Percentiles rank a stretch among this genome's conserved stretches.
Conservation (phyloP, 1,139 yeast species). For the Pichia sp. region DNA sequence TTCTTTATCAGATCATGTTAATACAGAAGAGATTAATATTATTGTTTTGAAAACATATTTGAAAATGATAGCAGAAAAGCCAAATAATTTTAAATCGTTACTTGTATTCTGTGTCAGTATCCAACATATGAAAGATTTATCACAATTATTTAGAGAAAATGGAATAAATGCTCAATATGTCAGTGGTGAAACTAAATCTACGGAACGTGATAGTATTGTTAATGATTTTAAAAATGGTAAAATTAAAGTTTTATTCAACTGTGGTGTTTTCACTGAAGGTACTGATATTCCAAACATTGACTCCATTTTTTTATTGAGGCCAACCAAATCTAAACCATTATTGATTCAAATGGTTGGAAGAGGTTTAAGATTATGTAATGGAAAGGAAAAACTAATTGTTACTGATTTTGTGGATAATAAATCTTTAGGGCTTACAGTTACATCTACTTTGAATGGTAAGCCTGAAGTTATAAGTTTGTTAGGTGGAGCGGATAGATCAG, state of each 20-base stretch:
- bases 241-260: conserved; percentile 74
- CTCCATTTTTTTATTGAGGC: conserved; percentile 70
- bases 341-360: conserved; percentile 89
- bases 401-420: conserved; percentile 70
- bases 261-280: conserved; percentile 91
- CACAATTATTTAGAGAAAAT: conserved; percentile 45
- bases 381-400: conserved; percentile 64
- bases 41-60: conserved; percentile 56
- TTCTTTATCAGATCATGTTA: conserved; percentile 50
- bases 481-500: conserved; percentile 6
- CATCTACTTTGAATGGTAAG: conserved; percentile 54
- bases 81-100: conserved; percentile 47
- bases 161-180: conserved; percentile 74
- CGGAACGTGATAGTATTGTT: conserved; percentile 48
- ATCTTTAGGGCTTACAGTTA: conserved; percentile 50
- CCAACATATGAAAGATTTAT: conserved; percentile 54
- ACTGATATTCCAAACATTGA: conserved; percentile 92
- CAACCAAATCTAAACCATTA: conserved; percentile 68
- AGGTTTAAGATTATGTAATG: conserved; percentile 62
- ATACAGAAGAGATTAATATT: conserved; percentile 47
- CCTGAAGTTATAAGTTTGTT: conserved; percentile 16
- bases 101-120: conserved; percentile 75
- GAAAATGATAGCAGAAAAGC: conserved; percentile 32
- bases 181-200: conserved; percentile 55
- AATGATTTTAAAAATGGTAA: conserved; percentile 55